Percentiles rank a stretch among this genome's conserved stretches.
phyloP scores from a whole-genome alignment of 148 eudicot genomes.

The Vaccinium corymbosum region DNA sequence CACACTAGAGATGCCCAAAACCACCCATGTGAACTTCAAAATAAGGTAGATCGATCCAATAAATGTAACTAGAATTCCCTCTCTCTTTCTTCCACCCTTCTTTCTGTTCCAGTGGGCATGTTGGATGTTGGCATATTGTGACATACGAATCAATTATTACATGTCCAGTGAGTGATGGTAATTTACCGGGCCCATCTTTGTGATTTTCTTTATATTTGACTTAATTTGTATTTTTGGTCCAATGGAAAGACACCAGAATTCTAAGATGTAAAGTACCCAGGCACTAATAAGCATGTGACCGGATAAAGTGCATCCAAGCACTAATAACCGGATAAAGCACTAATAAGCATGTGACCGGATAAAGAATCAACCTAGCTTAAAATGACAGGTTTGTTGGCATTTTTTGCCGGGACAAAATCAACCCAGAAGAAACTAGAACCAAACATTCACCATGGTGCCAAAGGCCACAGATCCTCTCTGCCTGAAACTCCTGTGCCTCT shows the following conservation, averaged over 20 bases:
- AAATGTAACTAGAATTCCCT: not conserved
- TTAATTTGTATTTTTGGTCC: no score
- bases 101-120: not conserved
- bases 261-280: not conserved
- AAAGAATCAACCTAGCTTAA: not conserved
- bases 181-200: not conserved
- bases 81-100: not conserved
- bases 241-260: no score
- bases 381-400: no score
- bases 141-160: not conserved
- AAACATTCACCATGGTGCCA: no score
- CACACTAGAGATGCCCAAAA: no score
- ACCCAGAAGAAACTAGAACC: no score
- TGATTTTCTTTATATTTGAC: not conserved
- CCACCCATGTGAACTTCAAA: not conserved
- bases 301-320: no score
- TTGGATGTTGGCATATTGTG: not conserved
- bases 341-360: not conserved
- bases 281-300: not conserved
- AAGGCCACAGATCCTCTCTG: no score
- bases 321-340: no score
- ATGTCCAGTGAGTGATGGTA: not conserved
- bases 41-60: not conserved
- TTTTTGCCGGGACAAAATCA: no score
- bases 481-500: no score